Percentiles rank a stretch among this genome's conserved stretches.
phyloP scores from a whole-genome alignment of 1,139 yeast species.

The Debaryomycetaceae sp. region DNA sequence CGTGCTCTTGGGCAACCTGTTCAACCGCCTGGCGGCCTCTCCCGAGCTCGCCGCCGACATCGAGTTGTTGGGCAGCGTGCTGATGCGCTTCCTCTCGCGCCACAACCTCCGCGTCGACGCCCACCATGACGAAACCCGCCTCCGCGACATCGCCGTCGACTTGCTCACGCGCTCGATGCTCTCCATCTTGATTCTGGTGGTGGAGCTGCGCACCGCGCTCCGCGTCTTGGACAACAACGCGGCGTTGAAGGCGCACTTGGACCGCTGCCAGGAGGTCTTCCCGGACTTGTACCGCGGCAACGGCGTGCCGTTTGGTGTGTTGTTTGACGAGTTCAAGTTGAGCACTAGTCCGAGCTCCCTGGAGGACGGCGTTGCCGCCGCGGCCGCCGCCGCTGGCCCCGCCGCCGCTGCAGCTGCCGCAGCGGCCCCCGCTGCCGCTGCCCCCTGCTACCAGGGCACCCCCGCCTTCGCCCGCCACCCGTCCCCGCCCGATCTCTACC shows the following conservation, averaged over 20 bases:
- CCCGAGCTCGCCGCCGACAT: constrained; percentile 27
- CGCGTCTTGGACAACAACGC: constrained; percentile 14
- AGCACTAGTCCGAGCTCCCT: not conserved
- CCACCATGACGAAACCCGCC: constrained; percentile 14
- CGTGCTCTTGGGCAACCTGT: constrained; percentile 25
- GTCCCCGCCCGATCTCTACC: too few relatives aligned
- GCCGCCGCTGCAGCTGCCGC: not conserved
- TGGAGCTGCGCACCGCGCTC: constrained; percentile 19
- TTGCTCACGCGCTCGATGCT: constrained; percentile 22
- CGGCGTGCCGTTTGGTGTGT: too few relatives aligned
- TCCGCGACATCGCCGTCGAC: constrained; percentile 21
- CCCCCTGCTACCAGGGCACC: too few relatives aligned
- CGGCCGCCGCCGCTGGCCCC: not conserved
- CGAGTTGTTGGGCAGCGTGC: constrained; percentile 24
- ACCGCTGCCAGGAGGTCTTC: constrained; percentile 16
- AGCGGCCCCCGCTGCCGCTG: too few relatives aligned
- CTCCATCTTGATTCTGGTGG: constrained; percentile 20
- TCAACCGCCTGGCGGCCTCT: constrained; percentile 28
- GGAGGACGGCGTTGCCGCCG: not conserved
- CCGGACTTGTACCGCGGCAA: constrained; percentile 22
- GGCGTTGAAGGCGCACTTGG: constrained; percentile 21
- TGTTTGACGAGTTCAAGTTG: constrained; percentile 3
- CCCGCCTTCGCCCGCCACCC: too few relatives aligned
- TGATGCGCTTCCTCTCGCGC: constrained; percentile 16
- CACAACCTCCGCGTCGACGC: too few relatives aligned